phyloP scores from a whole-genome alignment of 2,329 filamentous ascomycete species.

The Camillea tinctor region DNA sequence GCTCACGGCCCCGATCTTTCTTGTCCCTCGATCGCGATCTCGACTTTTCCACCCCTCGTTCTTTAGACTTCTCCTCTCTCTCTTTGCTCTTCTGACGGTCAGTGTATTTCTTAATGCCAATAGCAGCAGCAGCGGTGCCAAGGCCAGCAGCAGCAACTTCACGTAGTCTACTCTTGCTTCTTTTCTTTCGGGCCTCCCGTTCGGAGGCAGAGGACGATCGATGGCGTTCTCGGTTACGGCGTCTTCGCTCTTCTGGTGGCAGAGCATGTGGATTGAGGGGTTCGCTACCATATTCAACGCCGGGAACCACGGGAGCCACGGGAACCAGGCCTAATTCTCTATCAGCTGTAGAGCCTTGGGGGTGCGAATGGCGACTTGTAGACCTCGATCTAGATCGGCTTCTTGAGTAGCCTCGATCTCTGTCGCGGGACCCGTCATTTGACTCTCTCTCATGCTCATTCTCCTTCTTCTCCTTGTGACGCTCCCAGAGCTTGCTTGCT shows the following conservation, averaged over 20 bases:
- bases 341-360: constrained; percentile 55
- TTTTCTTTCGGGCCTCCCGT: constrained; percentile 42
- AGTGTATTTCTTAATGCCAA: constrained; percentile 61
- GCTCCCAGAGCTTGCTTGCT: constrained; percentile 61
- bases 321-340: constrained; percentile 60
- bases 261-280: constrained; percentile 54
- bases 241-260: constrained; percentile 44
- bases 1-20: constrained; percentile 28
- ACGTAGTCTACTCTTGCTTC: constrained; percentile 54
- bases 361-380: constrained; percentile 42
- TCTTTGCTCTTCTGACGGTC: constrained; percentile 47
- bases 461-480: constrained; percentile 60
- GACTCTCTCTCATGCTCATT: constrained; percentile 36
- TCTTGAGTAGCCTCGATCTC: constrained; percentile 49
- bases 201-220: constrained; percentile 35
- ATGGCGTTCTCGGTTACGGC: constrained; percentile 39
- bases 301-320: constrained; percentile 28
- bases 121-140: constrained; percentile 59
- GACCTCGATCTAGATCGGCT: constrained; percentile 35
- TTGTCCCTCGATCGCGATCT: constrained; percentile 24
- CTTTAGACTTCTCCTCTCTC: constrained; percentile 34
- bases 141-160: constrained; percentile 55
- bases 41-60: constrained; percentile 24
- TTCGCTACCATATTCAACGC: constrained; percentile 62
- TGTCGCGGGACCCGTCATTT: constrained; percentile 34